Evolutionary conservation across 805 yeast genomes (phyloP), one percentile per base, ranked within the genome.

Genomic region (Isabelozyma heimii): DNA sequence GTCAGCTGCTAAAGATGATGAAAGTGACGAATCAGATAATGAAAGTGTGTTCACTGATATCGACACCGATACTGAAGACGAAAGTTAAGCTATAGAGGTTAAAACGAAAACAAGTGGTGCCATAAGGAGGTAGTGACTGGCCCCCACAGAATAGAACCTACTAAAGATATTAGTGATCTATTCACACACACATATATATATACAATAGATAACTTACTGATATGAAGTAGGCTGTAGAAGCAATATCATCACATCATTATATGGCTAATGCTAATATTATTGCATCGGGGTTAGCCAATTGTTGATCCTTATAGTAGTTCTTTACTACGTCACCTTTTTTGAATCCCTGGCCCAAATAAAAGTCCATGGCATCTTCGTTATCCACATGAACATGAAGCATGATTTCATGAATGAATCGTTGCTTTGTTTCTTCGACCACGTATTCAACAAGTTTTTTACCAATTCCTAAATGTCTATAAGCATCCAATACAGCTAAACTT

Each of bases 401-500:
- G 3, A 84, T 67, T 47, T 77, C 79, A 54, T 77, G 84, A 27
- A 85, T 68, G 56, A 74, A 83, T 52, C 78, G 69, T 50, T 66
- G 69, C 53, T 77, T 77, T 4, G 91, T 82, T 48, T 82, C 74
- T 30, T 79, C 78, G 28, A 81, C 76, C 14, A 87, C 65, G 66
- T 75, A 83, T 2, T 79, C 72, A 43, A 90, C 66, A 40, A 89
- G 73, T 57, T 75, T 69, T 12, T 68, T 60, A 16, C 91, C 96
- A 37, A 89, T 77, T 0, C 89, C 87, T 52, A 74, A 70, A 13
- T 74, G 65, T 53, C 85, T 70, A 66, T 89, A 90, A 1, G 83
- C 76, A 42, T 79, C 72, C 51, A 89, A 67, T 6, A 90, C 92
- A 0, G 85, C 89, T 28, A 87, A 60, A 0, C 84, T 73, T 62